Evolutionary conservation across 768 basidiomycete genomes (phyloP).

Genomic region (Brasilioporus rufonigricans): DNA sequence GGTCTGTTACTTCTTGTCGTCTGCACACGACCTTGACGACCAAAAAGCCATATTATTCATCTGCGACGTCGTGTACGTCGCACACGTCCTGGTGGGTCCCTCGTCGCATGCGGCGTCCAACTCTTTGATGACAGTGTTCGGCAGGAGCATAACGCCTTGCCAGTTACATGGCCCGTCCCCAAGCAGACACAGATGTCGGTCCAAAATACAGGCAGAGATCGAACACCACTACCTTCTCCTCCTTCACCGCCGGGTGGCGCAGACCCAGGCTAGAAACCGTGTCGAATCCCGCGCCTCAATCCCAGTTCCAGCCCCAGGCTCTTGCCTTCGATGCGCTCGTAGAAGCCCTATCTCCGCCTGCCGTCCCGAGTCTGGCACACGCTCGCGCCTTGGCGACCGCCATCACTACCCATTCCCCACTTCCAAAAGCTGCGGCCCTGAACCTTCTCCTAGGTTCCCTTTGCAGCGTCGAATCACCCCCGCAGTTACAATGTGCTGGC

Average conservation of each 20-base stretch:
- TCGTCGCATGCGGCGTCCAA: not conserved
- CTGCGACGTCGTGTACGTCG: slow-evolving; percentile 10
- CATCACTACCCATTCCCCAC: slow-evolving; percentile 51
- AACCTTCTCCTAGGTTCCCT: slow-evolving; percentile 60
- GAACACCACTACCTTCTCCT: slow-evolving; percentile 42
- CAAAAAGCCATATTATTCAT: not conserved
- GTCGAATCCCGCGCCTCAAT: slow-evolving; percentile 23
- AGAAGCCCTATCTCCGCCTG: slow-evolving; percentile 45
- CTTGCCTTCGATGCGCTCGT: slow-evolving; percentile 45
- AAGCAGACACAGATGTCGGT: slow-evolving; percentile 30
- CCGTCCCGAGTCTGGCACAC: slow-evolving; percentile 64
- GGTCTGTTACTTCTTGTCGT: not conserved
- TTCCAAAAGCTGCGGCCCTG: slow-evolving; percentile 52
- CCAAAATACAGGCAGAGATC: slow-evolving; percentile 38
- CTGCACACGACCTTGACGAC: slow-evolving; percentile 18
- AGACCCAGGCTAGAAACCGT: slow-evolving; percentile 33
- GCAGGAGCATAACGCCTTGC: slow-evolving; percentile 12
- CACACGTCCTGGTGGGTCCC: slow-evolving; percentile 12
- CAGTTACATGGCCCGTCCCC: slow-evolving; percentile 31
- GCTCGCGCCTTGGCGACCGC: slow-evolving; percentile 57
- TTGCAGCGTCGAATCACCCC: slow-evolving; percentile 52
- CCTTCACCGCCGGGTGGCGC: slow-evolving; percentile 39
- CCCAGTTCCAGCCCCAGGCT: slow-evolving; percentile 28
- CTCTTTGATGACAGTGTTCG: slow-evolving; percentile 5
- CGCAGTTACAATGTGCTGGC: slow-evolving; percentile 61